phyloP scores from a whole-genome alignment of 1,284 basidiomycete species.

The Earliella scabrosa region DNA sequence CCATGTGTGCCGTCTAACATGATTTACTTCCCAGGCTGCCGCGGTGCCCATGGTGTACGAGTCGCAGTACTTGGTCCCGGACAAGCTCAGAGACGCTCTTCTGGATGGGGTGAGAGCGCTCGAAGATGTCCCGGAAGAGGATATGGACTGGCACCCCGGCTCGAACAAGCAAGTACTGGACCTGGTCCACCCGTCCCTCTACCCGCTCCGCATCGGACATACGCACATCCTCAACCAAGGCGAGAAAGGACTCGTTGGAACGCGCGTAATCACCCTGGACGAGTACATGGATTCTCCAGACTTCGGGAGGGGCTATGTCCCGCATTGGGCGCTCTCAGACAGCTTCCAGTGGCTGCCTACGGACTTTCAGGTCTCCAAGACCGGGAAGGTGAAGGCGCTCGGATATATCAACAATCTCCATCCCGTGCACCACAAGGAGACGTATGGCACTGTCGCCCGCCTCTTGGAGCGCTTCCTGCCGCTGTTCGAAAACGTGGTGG shows the following conservation, averaged over 20 bases:
- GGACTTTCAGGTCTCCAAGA: neutral
- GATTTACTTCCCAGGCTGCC: neutral
- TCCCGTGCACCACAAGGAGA: neutral
- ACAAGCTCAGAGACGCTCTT: neutral
- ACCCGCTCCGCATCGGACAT: slow-evolving; percentile 5
- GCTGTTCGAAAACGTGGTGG: neutral
- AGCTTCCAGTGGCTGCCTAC: neutral
- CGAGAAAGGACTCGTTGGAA: no score
- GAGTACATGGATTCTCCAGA: neutral
- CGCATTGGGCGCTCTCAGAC: no score
- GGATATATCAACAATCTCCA: slow-evolving; percentile 1
- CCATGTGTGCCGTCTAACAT: no score
- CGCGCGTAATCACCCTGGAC: no score
- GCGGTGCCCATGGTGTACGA: neutral
- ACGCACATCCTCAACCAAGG: neutral
- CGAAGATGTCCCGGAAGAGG: slow-evolving; percentile 3
- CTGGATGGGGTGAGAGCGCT: neutral
- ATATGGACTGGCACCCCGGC: slow-evolving; percentile 13
- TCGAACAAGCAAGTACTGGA: slow-evolving; percentile 7
- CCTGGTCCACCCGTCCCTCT: slow-evolving; percentile 11
- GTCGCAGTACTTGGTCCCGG: neutral
- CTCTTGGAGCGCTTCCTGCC: neutral
- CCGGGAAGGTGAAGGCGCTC: neutral
- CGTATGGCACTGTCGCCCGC: neutral
- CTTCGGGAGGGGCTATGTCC: no score